Evolutionary conservation across 2,329 filamentous ascomycete species (phyloP).

Genomic region (Fusarium sp.): DNA sequence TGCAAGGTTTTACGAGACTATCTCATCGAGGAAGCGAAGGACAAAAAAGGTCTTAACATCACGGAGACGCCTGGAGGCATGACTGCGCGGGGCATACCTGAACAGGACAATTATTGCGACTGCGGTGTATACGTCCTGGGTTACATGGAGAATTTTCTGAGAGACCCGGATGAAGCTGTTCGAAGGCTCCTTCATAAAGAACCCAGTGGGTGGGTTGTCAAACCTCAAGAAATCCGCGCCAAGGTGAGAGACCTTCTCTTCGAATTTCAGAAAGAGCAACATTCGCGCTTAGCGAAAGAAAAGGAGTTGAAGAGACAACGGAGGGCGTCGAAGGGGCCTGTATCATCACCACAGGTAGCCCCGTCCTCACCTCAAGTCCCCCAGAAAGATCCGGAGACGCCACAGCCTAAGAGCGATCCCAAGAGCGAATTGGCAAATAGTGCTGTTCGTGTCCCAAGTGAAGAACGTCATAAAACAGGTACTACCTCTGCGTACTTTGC

Average conservation of each 20-base stretch:
- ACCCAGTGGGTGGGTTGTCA: conserved; percentile 62
- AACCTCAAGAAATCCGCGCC: conserved; percentile 69
- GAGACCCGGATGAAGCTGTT: conserved; percentile 77
- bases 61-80: conserved; percentile 59
- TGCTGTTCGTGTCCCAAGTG: not conserved
- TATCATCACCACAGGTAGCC: conserved; percentile 29
- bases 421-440: conserved; percentile 20
- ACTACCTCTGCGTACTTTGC: conserved; percentile 29
- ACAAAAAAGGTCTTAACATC: conserved; percentile 64
- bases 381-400: conserved; percentile 20
- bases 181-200: conserved; percentile 73
- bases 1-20: conserved; percentile 80
- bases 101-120: conserved; percentile 86
- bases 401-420: conserved; percentile 8
- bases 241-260: conserved; percentile 76
- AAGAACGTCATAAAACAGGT: conserved; percentile 7
- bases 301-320: conserved; percentile 51
- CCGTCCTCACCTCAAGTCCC: conserved; percentile 34
- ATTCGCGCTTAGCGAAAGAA: conserved; percentile 54
- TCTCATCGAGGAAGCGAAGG: conserved; percentile 76
- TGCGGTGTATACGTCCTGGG: conserved; percentile 89
- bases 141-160: conserved; percentile 85
- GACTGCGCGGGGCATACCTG: conserved; percentile 80
- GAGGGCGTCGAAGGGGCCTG: conserved; percentile 46
- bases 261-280: conserved; percentile 69